A percentile compares a stretch with the other conserved stretches of the same genome.
These are phyloP conservation scores for Drechslerella dactyloides DNA, from an alignment of 2,329 filamentous ascomycete species.

Conservation along the genomic window DNA sequence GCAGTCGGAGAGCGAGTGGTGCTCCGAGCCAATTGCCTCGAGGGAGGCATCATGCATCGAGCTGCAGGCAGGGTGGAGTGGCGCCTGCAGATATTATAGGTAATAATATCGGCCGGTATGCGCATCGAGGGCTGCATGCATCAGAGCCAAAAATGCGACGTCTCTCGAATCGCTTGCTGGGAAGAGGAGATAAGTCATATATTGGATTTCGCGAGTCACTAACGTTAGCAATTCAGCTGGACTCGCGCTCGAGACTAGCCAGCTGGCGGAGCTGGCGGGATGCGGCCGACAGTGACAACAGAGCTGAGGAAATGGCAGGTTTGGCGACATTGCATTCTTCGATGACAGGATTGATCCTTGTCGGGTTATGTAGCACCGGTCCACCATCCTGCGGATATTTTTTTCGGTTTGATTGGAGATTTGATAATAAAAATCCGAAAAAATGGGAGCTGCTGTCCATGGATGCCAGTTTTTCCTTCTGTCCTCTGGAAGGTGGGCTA, in stretches of 20 bases:
- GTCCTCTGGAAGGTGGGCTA: neutral
- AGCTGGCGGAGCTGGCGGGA: too few relatives aligned
- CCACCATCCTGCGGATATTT: conserved; percentile 1
- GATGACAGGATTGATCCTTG: neutral
- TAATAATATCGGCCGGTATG: neutral
- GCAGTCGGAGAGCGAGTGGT: neutral
- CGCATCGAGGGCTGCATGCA: neutral
- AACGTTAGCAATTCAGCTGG: too few relatives aligned
- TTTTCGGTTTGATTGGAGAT: neutral
- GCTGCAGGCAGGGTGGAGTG: conserved; percentile 1
- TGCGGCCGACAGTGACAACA: too few relatives aligned
- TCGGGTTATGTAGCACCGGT: neutral
- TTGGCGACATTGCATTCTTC: neutral
- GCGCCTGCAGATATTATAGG: conserved; percentile 1
- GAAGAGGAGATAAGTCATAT: too few relatives aligned
- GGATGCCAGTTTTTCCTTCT: neutral
- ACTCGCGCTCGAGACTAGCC: too few relatives aligned
- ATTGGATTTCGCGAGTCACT: too few relatives aligned
- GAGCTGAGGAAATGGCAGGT: neutral
- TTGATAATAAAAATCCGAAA: conserved; percentile 3
- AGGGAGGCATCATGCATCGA: conserved; percentile 1
- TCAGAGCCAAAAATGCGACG: neutral
- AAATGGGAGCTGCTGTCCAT: neutral
- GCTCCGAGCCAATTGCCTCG: neutral
- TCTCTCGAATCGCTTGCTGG: neutral